A percentile compares a stretch with the other conserved stretches of the same genome.
Evolutionary conservation across 768 basidiomycete genomes (phyloP).

Genomic region (Naganishia vishniacii): DNA sequence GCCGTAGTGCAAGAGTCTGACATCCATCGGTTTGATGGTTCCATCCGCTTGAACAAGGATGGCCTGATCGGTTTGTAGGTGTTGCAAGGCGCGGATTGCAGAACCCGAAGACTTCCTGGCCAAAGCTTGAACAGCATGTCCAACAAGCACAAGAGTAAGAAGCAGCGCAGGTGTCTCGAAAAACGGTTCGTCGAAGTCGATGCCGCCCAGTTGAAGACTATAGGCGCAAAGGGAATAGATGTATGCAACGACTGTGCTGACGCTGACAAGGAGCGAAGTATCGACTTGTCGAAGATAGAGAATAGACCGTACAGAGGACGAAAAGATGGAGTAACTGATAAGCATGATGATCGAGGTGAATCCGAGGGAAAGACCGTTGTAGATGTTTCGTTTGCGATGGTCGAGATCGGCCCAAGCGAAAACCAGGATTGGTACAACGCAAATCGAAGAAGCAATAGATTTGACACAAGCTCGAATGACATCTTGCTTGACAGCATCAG

Average conservation of each 20-base stretch:
- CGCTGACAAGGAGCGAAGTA: not conserved
- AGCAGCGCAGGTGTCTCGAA: conserved; percentile 4
- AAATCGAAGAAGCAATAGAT: not conserved
- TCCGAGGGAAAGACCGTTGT: not conserved
- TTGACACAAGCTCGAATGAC: too few relatives aligned
- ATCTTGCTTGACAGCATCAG: not conserved
- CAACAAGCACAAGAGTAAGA: conserved; percentile 9
- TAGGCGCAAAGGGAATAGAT: not conserved
- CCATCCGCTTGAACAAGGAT: not conserved
- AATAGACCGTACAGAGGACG: not conserved
- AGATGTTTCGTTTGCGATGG: not conserved
- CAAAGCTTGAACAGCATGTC: not conserved
- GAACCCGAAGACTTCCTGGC: not conserved
- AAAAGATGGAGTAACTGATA: not conserved
- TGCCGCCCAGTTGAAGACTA: not conserved
- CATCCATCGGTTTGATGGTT: not conserved
- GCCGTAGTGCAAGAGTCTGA: not conserved
- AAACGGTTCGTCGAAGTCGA: conserved; percentile 9
- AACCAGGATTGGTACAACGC: not conserved
- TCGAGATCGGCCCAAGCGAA: not conserved
- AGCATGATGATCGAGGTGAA: conserved; percentile 1
- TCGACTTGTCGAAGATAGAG: not conserved
- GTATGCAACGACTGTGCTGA: conserved; percentile 1
- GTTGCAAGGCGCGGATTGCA: not conserved
- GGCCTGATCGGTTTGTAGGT: not conserved